Conservation (phyloP, 2,329 filamentous ascomycete species). For the Nothophoma quercina region DNA sequence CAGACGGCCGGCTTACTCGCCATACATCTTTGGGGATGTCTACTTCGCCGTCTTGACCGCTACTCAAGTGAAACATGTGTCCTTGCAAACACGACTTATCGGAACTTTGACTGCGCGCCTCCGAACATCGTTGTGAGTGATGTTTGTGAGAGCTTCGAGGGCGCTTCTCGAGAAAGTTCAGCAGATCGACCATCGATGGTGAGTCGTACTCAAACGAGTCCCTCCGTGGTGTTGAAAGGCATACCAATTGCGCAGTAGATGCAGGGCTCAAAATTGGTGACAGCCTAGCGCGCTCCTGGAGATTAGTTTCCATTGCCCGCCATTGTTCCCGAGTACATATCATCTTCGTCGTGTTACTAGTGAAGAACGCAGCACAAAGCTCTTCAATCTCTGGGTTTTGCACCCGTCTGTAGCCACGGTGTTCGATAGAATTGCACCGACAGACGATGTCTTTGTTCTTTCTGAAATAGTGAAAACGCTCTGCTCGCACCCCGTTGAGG, state of each 20-base stretch:
- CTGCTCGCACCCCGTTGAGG: not conserved
- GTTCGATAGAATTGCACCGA: slow-evolving; percentile 16
- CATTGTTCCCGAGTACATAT: slow-evolving; percentile 23
- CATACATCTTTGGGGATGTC: slow-evolving; percentile 27
- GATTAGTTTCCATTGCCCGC: not conserved
- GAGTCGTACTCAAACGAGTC: not conserved
- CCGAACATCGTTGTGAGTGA: not conserved
- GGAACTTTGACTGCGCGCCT: not conserved
- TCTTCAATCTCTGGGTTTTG: slow-evolving; percentile 22
- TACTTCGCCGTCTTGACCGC: not conserved
- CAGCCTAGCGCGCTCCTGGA: too few species aligned
- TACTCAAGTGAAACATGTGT: not conserved
- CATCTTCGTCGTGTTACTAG: not conserved
- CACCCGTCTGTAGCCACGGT: slow-evolving; percentile 3
- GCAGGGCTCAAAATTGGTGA: not conserved
- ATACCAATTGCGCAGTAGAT: too few species aligned
- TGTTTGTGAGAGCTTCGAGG: not conserved
- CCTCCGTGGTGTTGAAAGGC: not conserved
- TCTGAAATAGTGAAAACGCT: slow-evolving; percentile 25
- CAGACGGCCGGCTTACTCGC: slow-evolving; percentile 21
- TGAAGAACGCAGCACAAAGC: slow-evolving; percentile 26
- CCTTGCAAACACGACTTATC: not conserved
- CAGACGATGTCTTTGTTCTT: slow-evolving; percentile 21
- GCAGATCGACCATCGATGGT: not conserved
- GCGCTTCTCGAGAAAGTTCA: not conserved